These are phyloP conservation scores for Sordaria brevicollis DNA, from an alignment of 495 filamentous ascomycete genomes.

Conservation along the genomic window DNA sequence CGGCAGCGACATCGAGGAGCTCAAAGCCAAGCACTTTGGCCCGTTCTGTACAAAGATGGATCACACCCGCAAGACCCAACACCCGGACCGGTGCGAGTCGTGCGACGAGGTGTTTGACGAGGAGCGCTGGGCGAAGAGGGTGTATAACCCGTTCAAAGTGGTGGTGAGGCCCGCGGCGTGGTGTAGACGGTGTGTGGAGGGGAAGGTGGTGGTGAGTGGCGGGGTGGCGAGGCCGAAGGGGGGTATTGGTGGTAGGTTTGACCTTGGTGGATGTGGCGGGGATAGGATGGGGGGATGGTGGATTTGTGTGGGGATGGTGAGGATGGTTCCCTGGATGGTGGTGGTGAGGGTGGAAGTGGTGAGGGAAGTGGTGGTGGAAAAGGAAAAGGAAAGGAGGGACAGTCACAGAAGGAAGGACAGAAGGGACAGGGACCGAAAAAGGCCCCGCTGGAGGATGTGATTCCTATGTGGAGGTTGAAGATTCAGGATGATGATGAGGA, in stretches of 20 bases:
- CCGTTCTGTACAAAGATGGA: not conserved
- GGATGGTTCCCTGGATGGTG: no score
- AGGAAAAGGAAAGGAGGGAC: not conserved
- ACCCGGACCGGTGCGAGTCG: conserved; percentile 11
- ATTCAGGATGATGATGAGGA: no score
- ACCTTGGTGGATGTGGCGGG: not conserved
- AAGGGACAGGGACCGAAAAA: no score
- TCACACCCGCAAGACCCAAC: conserved; percentile 9
- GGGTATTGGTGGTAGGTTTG: not conserved
- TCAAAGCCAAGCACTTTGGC: not conserved
- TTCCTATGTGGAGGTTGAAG: no score
- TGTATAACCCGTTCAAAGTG: conserved; percentile 10
- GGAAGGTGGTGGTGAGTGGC: not conserved
- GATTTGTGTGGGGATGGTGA: not conserved
- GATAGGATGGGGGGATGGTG: not conserved
- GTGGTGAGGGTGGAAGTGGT: not conserved
- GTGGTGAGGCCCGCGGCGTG: conserved; percentile 5
- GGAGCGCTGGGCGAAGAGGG: not conserved
- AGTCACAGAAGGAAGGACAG: no score
- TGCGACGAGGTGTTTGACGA: conserved; percentile 11
- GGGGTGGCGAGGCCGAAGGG: not conserved
- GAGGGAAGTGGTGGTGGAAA: not conserved
- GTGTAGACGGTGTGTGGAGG: conserved; percentile 4
- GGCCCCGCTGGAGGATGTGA: no score
- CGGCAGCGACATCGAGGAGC: not conserved